Evolutionary conservation across 164 flowering plant species (phyloP).

Genomic region (Brasenia schreberi): DNA sequence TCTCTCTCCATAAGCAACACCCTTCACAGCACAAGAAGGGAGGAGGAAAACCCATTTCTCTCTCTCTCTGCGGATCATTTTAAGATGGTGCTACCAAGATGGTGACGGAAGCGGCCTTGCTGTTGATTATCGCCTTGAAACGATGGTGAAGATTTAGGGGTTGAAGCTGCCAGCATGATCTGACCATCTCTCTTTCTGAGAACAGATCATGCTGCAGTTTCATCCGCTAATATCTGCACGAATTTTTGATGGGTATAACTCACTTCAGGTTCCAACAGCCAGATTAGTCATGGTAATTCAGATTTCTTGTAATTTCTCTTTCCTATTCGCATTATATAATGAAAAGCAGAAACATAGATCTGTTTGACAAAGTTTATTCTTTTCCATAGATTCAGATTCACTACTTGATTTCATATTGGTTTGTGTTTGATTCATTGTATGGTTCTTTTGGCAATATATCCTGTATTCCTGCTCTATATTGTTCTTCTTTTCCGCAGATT

Average conservation of each 20-base stretch:
- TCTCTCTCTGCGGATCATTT: background rate
- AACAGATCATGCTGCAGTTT: background rate
- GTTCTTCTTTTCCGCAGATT: background rate
- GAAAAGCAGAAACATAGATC: no score
- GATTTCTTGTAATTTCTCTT: background rate
- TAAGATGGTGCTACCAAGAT: background rate
- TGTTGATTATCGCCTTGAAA: background rate
- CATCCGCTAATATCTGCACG: background rate
- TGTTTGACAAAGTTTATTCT: no score
- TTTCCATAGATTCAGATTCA: background rate
- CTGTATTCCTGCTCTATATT: background rate
- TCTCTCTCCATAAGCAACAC: background rate
- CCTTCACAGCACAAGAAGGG: background rate
- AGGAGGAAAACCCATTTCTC: background rate
- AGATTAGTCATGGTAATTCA: background rate
- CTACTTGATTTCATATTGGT: background rate
- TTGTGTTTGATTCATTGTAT: background rate
- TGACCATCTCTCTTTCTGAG: constrained; percentile 9
- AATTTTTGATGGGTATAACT: background rate
- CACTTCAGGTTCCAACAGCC: background rate
- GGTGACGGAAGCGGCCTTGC: background rate
- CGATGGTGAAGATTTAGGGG: constrained; percentile 8
- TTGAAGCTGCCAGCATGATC: constrained; percentile 93
- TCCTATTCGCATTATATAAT: background rate
- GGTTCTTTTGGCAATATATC: background rate